phyloP scores from a whole-genome alignment of 768 basidiomycete genomes.

The Mycena rosella region DNA sequence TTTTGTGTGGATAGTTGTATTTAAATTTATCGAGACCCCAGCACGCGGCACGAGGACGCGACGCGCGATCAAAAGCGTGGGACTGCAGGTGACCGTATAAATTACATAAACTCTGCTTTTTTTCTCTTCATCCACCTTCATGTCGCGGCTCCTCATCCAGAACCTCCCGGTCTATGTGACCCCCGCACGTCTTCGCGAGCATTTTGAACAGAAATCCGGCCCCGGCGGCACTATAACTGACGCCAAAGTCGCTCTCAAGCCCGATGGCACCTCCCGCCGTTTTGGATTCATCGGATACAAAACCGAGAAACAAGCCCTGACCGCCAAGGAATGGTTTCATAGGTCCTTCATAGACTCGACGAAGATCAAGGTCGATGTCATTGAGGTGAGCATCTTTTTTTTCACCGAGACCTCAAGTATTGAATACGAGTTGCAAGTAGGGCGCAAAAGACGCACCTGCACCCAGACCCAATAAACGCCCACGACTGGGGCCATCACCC shows the following conservation, averaged over 20 bases:
- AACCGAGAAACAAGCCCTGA: conserved; percentile 77
- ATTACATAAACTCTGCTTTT: neutral
- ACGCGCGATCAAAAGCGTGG: neutral
- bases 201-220: conserved; percentile 73
- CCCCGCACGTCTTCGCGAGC: conserved; percentile 70
- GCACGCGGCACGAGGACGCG: no score
- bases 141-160: conserved; percentile 90
- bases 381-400: conserved; percentile 71
- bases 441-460: conserved; percentile 76
- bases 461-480: conserved; percentile 79
- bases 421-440: conserved; percentile 50
- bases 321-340: conserved; percentile 88
- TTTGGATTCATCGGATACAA: conserved; percentile 97
- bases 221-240: conserved; percentile 87
- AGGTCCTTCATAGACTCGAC: conserved; percentile 86
- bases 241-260: conserved; percentile 81
- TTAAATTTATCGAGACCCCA: no score
- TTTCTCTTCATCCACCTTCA: conserved; percentile 42
- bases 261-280: conserved; percentile 83
- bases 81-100: neutral
- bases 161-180: conserved; percentile 82
- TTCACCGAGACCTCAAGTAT: conserved; percentile 18
- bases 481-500: conserved; percentile 57
- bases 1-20: no score
- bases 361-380: conserved; percentile 78